phyloP scores from a whole-genome alignment of 225 moss, liverwort and hornwort species.

The Bryoerythrophyllum caledonicum region DNA sequence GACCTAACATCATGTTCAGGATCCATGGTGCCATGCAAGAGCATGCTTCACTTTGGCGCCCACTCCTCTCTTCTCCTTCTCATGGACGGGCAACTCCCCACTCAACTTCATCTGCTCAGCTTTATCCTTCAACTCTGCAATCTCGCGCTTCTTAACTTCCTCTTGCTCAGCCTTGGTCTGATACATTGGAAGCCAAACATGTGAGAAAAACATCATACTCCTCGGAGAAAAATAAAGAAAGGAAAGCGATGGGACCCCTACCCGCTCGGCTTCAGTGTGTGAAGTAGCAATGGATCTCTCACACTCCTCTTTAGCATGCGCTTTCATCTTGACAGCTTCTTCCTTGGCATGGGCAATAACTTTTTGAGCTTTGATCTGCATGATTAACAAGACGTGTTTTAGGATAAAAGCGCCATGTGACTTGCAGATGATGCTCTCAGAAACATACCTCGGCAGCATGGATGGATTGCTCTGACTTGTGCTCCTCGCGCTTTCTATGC shows the following conservation, averaged over 20 bases:
- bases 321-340: slow-evolving; percentile 42
- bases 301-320: slow-evolving; percentile 46
- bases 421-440: background rate
- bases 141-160: slow-evolving; percentile 43
- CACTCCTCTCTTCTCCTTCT: slow-evolving; percentile 46
- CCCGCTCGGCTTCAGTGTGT: slow-evolving; percentile 46
- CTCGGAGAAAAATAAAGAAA: background rate
- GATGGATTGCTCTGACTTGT: slow-evolving; percentile 42
- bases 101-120: slow-evolving; percentile 41
- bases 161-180: slow-evolving; percentile 57
- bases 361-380: slow-evolving; percentile 56
- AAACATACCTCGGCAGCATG: slow-evolving; percentile 42
- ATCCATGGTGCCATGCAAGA: slow-evolving; percentile 36
- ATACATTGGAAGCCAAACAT: background rate
- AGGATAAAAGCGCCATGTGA: background rate
- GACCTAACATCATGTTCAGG: too few species aligned
- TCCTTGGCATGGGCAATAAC: slow-evolving; percentile 43
- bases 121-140: slow-evolving; percentile 58
- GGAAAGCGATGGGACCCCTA: slow-evolving; percentile 17
- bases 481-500: slow-evolving; percentile 48
- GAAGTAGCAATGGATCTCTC: slow-evolving; percentile 45
- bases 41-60: slow-evolving; percentile 44
- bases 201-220: too few species aligned
- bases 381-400: background rate
- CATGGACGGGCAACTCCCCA: slow-evolving; percentile 42